These are phyloP conservation scores for Casuarina equisetifolia DNA, from an alignment of 306 rosid species.

Conservation along the genomic window DNA sequence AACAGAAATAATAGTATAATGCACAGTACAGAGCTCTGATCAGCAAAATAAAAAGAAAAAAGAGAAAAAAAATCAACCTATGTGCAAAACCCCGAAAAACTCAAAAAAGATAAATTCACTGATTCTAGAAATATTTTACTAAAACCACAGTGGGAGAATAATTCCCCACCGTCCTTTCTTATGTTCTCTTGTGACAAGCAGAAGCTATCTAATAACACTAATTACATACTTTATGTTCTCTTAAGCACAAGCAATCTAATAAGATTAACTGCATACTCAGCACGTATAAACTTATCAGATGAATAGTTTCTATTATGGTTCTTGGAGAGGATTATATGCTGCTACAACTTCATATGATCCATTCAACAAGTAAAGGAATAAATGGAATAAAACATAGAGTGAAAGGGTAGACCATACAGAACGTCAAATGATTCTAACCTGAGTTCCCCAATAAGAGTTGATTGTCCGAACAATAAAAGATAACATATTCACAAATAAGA, in stretches of 20 bases:
- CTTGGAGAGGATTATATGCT: neutral
- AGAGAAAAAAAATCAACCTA: neutral
- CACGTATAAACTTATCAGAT: conserved; percentile 8
- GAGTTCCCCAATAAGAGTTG: conserved; percentile 97
- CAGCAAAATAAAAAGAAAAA: neutral
- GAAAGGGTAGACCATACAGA: conserved; percentile 10
- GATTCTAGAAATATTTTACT: neutral
- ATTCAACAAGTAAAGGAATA: neutral
- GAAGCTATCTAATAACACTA: neutral
- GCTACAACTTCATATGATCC: neutral
- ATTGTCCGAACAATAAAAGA: conserved; percentile 76
- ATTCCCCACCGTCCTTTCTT: neutral
- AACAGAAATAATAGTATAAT: neutral
- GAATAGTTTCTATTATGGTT: neutral
- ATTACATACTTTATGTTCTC: neutral
- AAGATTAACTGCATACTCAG: neutral
- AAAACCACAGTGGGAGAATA: neutral
- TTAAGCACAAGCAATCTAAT: neutral
- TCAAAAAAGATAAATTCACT: neutral
- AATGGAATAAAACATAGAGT: neutral
- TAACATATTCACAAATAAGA: conserved; percentile 71
- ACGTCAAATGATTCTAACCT: conserved; percentile 47
- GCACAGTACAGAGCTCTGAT: neutral
- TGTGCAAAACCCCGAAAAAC: neutral
- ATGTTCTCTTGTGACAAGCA: neutral